Evolutionary conservation across 1,284 basidiomycete species (phyloP).

Genomic region (Rhodotorula sp.): DNA sequence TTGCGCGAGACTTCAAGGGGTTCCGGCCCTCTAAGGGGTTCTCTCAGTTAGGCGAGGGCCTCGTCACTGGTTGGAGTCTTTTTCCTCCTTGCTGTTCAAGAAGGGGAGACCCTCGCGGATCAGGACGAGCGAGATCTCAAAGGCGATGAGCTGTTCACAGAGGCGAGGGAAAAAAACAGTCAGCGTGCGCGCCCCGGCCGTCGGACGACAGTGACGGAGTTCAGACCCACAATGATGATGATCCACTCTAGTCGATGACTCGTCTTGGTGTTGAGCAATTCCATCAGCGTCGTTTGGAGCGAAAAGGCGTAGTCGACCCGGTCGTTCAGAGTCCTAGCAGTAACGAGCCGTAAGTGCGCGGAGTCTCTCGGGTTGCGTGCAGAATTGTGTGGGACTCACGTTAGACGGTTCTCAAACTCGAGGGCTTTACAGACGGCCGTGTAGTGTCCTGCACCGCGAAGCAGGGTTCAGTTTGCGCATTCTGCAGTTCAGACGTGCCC

Average conservation of each 20-base stretch:
- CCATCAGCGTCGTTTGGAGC: slow-evolving; percentile 43
- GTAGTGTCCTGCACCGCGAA: slow-evolving; percentile 13
- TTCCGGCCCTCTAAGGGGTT: background rate
- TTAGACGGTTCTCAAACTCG: slow-evolving; percentile 35
- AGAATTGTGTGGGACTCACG: slow-evolving; percentile 2
- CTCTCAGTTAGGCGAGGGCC: background rate
- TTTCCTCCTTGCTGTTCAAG: slow-evolving; percentile 10
- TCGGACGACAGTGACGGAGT: background rate
- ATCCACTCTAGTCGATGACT: slow-evolving; percentile 45
- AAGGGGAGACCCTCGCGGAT: slow-evolving; percentile 36
- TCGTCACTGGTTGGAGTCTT: background rate
- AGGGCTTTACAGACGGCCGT: slow-evolving; percentile 34
- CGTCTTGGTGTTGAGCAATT: slow-evolving; percentile 43
- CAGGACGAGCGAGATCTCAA: slow-evolving; percentile 40
- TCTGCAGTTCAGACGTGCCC: too few species aligned
- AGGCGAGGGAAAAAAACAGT: too few species aligned
- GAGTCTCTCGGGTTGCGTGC: too few species aligned
- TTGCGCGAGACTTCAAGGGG: background rate
- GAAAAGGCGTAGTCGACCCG: slow-evolving; percentile 45
- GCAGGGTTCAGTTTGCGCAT: background rate
- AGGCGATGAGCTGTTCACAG: slow-evolving; percentile 37
- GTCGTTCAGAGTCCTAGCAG: slow-evolving; percentile 39
- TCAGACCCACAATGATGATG: slow-evolving; percentile 42
- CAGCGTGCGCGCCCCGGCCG: too few species aligned
- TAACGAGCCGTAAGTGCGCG: background rate